Base-by-base conservation (phyloP, 208 protist genomes). In the Trypanosoma cruzi region DNA sequence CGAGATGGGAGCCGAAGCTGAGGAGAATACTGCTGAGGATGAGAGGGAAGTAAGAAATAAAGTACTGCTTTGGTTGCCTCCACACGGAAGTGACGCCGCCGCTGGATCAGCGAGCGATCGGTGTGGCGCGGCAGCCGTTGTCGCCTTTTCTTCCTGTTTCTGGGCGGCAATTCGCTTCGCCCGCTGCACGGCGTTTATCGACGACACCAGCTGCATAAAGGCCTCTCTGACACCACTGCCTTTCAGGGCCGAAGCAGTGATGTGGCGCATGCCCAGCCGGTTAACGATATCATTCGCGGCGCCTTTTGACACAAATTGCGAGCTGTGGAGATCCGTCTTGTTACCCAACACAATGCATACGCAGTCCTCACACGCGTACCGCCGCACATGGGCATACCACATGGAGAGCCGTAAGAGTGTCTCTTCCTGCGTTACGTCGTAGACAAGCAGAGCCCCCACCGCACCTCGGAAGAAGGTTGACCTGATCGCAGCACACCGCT, bases 381-480 rank as follows among this genome's bases (percentile, higher is more conserved):
- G 53, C 31, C 58, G 73, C 29, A 79, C 80, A 18, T 77, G 73
- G 0, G 71, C 70, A 11, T 64, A 64, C 84, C 80, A 86, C 4
- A 58, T 50, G 20, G 71, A 68, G 31, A 83, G 46, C 37, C 79
- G 83, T 49, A 76, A 44, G 26, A 86, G 65, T 28, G 74, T 71
- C 32, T 79, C 73, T 29, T 71, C 68, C 4, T 68, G 63, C 32
- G 80, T 78, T 3, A 85, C 77, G 68, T 89, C 84, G 62, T 82
- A 85, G 2, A 86, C 80, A 11, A 86, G 36, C 24, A 84, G 54
- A 26, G 71, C 78, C 10, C 81, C 77, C 7, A 80, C 73, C 0
- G 84, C 80, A 64, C 79, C 76, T 29, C 80, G 84, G 62, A 82
- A 89, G 52, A 80, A 89, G 2, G 72, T 74, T 49, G 63, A 60